Evolutionary conservation across 768 basidiomycete species (phyloP).

Genomic region (Trametes maxima): DNA sequence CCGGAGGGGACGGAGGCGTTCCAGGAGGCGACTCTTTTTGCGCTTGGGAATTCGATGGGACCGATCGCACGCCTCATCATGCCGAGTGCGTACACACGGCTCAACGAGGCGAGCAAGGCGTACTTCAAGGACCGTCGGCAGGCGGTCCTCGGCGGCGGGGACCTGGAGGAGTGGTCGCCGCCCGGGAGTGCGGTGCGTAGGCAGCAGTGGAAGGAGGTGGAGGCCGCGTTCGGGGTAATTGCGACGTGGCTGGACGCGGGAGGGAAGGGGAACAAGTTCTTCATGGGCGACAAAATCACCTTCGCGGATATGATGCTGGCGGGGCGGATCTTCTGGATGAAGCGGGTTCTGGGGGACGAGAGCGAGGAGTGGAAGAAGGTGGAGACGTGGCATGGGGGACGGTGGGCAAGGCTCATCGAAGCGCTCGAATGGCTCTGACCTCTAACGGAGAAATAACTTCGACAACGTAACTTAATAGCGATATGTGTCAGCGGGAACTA

Average conservation of each 20-base stretch:
- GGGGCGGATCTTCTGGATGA: slow-evolving; percentile 5
- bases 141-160: slow-evolving; percentile 33
- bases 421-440: slow-evolving; percentile 7
- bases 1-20: slow-evolving; percentile 42
- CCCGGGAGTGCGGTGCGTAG: slow-evolving; percentile 31
- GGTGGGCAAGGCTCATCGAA: slow-evolving; percentile 16
- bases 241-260: slow-evolving; percentile 20
- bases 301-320: slow-evolving; percentile 11
- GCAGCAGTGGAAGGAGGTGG: slow-evolving; percentile 40
- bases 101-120: slow-evolving; percentile 30
- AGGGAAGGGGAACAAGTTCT: neutral
- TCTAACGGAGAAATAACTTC: neutral
- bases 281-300: slow-evolving; percentile 9
- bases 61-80: slow-evolving; percentile 11
- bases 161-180: slow-evolving; percentile 41
- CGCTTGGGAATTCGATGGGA: slow-evolving; percentile 4
- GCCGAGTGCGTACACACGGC: neutral
- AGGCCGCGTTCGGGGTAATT: slow-evolving; percentile 33
- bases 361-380: slow-evolving; percentile 15
- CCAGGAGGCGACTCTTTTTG: slow-evolving; percentile 40
- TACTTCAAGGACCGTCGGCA: slow-evolving; percentile 43
- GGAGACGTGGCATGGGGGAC: slow-evolving; percentile 12
- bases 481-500: too few species aligned
- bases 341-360: slow-evolving; percentile 12
- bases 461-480: too few species aligned